Percentiles rank a stretch among this genome's conserved stretches.
Conservation (phyloP, 345 rosid species). For the Gossypium stocksii region DNA sequence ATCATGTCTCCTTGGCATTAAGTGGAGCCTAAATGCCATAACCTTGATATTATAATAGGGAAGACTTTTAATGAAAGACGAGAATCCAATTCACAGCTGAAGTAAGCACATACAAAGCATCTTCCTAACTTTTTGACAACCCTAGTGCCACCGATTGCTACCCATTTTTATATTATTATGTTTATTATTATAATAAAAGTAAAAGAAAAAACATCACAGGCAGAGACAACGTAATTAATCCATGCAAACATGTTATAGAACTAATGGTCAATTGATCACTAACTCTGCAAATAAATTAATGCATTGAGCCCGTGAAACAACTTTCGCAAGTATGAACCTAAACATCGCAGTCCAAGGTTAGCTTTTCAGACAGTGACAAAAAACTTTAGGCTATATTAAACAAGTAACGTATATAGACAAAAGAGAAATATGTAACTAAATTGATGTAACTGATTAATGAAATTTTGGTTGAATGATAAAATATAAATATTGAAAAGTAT, state of each 20-base stretch:
- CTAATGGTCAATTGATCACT: slow-evolving; percentile 21
- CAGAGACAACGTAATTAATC: slow-evolving; percentile 20
- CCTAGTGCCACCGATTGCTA: slow-evolving; percentile 44
- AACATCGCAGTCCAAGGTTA: neutral
- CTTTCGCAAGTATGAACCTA: neutral
- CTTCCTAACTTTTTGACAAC: slow-evolving; percentile 41
- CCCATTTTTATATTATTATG: slow-evolving; percentile 13
- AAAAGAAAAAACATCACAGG: neutral
- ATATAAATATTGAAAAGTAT: too few relatives aligned
- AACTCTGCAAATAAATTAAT: neutral
- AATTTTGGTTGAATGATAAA: too few relatives aligned
- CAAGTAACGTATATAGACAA: too few relatives aligned
- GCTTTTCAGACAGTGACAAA: slow-evolving; percentile 1
- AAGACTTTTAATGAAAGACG: slow-evolving; percentile 29
- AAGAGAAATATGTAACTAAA: too few relatives aligned
- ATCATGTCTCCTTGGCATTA: slow-evolving; percentile 49
- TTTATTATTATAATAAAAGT: neutral
- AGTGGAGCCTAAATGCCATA: slow-evolving; percentile 39
- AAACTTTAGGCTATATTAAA: too few relatives aligned
- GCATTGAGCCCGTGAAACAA: slow-evolving; percentile 27
- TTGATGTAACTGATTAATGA: too few relatives aligned
- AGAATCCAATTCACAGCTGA: slow-evolving; percentile 57
- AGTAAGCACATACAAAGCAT: slow-evolving; percentile 35
- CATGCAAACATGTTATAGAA: slow-evolving; percentile 35
- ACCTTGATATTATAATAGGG: slow-evolving; percentile 15